Evolutionary conservation across 345 rosid genomes (phyloP).

Genomic region (Syzygium jambos): DNA sequence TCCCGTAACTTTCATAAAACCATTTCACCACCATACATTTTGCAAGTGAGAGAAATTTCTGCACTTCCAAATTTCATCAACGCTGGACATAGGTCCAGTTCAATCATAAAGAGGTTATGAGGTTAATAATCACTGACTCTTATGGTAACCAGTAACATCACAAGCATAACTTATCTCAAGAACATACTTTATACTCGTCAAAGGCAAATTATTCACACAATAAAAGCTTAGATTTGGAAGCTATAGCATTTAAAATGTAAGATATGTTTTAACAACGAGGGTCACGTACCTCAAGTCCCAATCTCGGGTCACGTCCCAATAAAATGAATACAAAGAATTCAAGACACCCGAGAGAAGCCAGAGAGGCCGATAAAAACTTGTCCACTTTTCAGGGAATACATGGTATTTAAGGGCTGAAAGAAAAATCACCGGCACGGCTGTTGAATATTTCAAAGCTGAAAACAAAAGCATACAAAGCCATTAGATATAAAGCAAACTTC

Average conservation of each 20-base stretch:
- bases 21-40: neutral
- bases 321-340: slow-evolving; percentile 83
- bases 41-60: neutral
- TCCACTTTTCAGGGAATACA: slow-evolving; percentile 73
- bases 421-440: slow-evolving; percentile 91
- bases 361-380: slow-evolving; percentile 66
- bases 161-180: neutral
- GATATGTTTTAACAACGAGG: neutral
- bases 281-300: slow-evolving; percentile 85
- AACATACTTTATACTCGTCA: neutral
- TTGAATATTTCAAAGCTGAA: slow-evolving; percentile 86
- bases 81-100: neutral
- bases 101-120: neutral
- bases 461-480: slow-evolving; percentile 22
- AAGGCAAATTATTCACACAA: neutral
- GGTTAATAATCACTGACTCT: neutral
- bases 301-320: slow-evolving; percentile 91
- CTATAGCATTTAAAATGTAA: neutral
- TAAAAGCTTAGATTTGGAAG: neutral
- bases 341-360: slow-evolving; percentile 84
- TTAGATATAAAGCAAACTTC: neutral
- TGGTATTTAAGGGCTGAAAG: slow-evolving; percentile 93
- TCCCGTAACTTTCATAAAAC: neutral
- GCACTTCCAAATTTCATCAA: neutral
- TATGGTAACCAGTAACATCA: neutral